Base-by-base conservation (phyloP, 2,329 filamentous ascomycete species). In the Colletotrichum spinosum region DNA sequence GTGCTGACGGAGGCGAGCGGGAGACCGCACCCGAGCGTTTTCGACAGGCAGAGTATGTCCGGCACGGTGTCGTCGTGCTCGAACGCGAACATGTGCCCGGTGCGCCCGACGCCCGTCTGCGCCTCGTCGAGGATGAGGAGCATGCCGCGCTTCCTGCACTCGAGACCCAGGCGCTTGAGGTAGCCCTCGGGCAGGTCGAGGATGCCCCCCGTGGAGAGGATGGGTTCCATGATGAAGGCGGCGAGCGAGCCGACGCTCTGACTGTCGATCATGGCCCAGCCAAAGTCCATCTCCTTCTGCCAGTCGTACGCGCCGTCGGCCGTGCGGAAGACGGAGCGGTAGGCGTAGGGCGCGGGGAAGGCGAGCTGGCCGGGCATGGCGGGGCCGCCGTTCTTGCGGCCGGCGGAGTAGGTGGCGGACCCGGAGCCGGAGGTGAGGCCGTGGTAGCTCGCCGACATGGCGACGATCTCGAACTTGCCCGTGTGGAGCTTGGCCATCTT, bases 391-490 rank as follows among this genome's bases (percentile, higher is more conserved):
- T 81, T 80, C 58, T 77, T 81, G 3, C 86, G 77, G 1, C 86
- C 86, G 11, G 81, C 79, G 48, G 83, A 81, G 71, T 87, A 89
- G 2, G 84, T 84, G 0, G 86, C 84, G 0, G 80, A 80, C 0
- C 80, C 76, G 0, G 87, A 80, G 3, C 79, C 84, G 5, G 79
- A 78, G 0, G 87, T 90, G 65, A 90, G 77, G 25, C 88, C 88
- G 73, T 90, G 88, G 75, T 84, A 91, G 61, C 84, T 86, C 0
- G 83, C 83, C 1, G 80, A 80, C 56, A 90, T 78, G 0, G 80
- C 88, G 4, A 91, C 85, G 56, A 91, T 83, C 72, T 90, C 88
- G 68, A 87, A 90, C 45, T 86, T 88, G 2, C 87, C 86, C 0
- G 88, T 90, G 69, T 84, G 86, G 37, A 80, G 75, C 72, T 90